Base-by-base conservation (phyloP, 768 basidiomycete genomes). In the Leccinum disarticulatum region DNA sequence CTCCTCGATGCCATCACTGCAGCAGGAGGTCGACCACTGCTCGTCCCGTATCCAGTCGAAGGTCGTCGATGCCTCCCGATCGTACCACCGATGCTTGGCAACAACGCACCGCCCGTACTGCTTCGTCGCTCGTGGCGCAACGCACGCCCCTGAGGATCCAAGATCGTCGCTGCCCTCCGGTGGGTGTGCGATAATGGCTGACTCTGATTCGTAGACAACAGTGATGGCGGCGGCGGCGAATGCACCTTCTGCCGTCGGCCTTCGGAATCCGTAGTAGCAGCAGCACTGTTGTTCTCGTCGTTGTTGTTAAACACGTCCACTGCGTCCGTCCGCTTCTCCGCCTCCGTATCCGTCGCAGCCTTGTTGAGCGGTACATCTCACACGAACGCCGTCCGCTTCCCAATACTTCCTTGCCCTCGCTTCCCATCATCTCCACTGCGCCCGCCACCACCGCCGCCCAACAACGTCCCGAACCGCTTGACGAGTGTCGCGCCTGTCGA, bases 101-200 rank as follows among this genome's bases (percentile, higher is more conserved):
- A n/a, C n/a, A n/a, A n/a, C n/a, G n/a, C n/a, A n/a, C n/a, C n/a
- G n/a, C n/a, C n/a, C n/a, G n/a, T n/a, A 67, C 89, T 91, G 67
- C 88, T 90, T 67, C 91, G 75, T 67, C 91, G 78, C 63, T 90
- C 88, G 69, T 93, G 91, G 47, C 86, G 78, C 14, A 78, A 76
- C 25, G 85, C 75, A 14, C 85, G 79, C 28, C 85, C 83, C 52
- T 84, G 81, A 0, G 89, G 83, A 70, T 93, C 91, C 35, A 92
- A 69, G 38, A 92, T 80, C 15, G 91, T 91, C 58, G 90, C 89
- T 4, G 90, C 90, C 6, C 91, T 80, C 22, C 91, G 82, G 72
- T 91, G 91, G 0, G 79, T 72, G 56, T 76, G 80, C 14, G 81
- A 83, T 54, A 85, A 66, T 0, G 86, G 85, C 69, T 87, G 86